Conservation (phyloP, 2,329 filamentous ascomycete species). For the Hypoxylon rubiginosum region DNA sequence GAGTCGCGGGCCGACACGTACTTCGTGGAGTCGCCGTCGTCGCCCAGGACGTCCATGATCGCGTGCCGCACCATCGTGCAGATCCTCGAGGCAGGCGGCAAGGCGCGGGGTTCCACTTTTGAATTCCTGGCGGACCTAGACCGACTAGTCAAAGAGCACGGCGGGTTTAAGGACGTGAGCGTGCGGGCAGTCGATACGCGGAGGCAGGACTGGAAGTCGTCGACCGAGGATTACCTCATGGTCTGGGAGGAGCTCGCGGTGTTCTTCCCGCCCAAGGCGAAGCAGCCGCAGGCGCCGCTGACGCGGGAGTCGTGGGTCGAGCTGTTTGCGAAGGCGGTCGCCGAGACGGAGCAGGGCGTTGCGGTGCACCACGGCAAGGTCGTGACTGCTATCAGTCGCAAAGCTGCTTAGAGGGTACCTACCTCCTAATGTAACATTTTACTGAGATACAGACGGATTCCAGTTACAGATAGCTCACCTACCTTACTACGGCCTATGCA, state of each 20-base stretch:
- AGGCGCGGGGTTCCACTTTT: slow-evolving; percentile 22
- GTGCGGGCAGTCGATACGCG: slow-evolving; percentile 3
- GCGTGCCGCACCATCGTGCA: slow-evolving; percentile 38
- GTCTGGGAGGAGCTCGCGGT: slow-evolving; percentile 45
- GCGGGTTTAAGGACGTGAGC: slow-evolving; percentile 26
- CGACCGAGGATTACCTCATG: slow-evolving; percentile 48
- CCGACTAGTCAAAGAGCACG: slow-evolving; percentile 22
- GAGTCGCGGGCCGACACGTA: slow-evolving; percentile 36
- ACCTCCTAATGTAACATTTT: background rate
- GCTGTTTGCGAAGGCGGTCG: slow-evolving; percentile 38
- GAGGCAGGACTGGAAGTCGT: slow-evolving; percentile 43
- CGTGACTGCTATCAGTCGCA: slow-evolving; percentile 32
- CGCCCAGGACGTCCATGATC: slow-evolving; percentile 19
- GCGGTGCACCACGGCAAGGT: slow-evolving; percentile 36
- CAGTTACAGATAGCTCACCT: too few relatives aligned
- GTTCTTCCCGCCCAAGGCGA: slow-evolving; percentile 39
- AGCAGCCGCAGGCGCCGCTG: slow-evolving; percentile 35
- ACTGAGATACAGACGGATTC: background rate
- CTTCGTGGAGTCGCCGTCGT: slow-evolving; percentile 33
- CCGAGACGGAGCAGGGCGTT: slow-evolving; percentile 47
- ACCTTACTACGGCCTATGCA: too few relatives aligned
- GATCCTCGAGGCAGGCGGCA: slow-evolving; percentile 11
- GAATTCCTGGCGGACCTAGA: slow-evolving; percentile 29
- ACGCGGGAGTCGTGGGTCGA: slow-evolving; percentile 41
- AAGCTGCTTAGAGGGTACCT: slow-evolving; percentile 10